Evolutionary conservation across 2,329 filamentous ascomycete species (phyloP).

Genomic region (Pestalotiopsis sp.): DNA sequence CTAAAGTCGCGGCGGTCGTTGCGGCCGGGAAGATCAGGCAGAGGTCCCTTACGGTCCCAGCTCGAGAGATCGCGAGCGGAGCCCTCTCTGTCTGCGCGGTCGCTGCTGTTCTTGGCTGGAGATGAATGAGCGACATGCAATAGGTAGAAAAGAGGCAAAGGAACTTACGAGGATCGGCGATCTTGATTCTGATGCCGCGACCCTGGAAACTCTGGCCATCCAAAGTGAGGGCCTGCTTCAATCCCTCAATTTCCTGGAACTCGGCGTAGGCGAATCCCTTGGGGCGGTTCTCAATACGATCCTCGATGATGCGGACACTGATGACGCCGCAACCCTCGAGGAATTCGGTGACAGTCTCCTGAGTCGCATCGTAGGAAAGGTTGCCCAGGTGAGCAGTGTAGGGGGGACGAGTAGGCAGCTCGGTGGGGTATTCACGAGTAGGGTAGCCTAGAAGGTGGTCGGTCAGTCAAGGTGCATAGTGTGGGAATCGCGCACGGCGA

Average conservation of each 20-base stretch:
- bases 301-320: constrained; percentile 94
- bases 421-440: constrained; percentile 72
- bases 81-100: constrained; percentile 54
- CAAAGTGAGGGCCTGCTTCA: constrained; percentile 86
- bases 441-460: constrained; percentile 48
- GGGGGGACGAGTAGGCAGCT: constrained; percentile 85
- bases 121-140: constrained; percentile 36
- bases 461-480: constrained; percentile 14
- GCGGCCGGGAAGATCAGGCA: constrained; percentile 65
- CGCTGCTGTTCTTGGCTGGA: constrained; percentile 76
- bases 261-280: constrained; percentile 99
- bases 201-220: constrained; percentile 85
- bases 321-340: constrained; percentile 84
- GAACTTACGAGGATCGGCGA: constrained; percentile 91
- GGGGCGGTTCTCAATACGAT: constrained; percentile 88
- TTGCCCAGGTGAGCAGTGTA: constrained; percentile 97
- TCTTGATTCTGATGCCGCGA: constrained; percentile 87
- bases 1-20: constrained; percentile 34
- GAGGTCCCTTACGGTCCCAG: constrained; percentile 92
- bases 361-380: constrained; percentile 90
- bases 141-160: constrained; percentile 12
- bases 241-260: constrained; percentile 82
- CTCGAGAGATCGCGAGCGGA: constrained; percentile 76
- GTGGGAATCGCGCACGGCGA: neutral
- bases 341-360: constrained; percentile 81